A percentile compares a stretch with the other conserved stretches of the same genome.
Conservation (phyloP, 129 eudicot genomes). For the Solidago caesia region DNA sequence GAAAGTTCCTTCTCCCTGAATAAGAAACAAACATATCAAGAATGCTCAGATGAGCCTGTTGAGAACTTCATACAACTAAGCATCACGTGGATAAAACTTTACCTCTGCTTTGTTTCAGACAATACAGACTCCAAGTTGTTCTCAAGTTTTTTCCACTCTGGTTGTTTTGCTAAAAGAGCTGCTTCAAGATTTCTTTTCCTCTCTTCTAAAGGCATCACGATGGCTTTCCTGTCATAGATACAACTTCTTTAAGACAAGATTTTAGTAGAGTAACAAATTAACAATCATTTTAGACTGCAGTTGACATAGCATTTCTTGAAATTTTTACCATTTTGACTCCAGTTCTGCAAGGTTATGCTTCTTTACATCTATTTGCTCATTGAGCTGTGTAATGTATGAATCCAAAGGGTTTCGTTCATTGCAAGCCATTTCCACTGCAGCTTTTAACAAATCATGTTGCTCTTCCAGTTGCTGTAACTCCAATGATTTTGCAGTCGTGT, state of each 20-base stretch:
- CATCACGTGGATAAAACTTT: slow-evolving; percentile 2
- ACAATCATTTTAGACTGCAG: not conserved
- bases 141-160: slow-evolving; percentile 49
- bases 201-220: slow-evolving; percentile 47
- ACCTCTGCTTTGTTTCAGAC: slow-evolving; percentile 63
- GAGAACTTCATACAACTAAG: not conserved
- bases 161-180: slow-evolving; percentile 38
- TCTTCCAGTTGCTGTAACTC: slow-evolving; percentile 43
- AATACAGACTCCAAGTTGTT: slow-evolving; percentile 40
- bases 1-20: slow-evolving; percentile 62
- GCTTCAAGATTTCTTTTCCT: slow-evolving; percentile 49
- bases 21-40: not conserved
- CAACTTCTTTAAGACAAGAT: not conserved
- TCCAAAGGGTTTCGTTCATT: slow-evolving; percentile 44
- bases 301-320: not conserved
- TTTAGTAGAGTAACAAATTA: not conserved
- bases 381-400: slow-evolving; percentile 42
- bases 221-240: slow-evolving; percentile 46
- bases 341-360: slow-evolving; percentile 42
- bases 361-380: slow-evolving; percentile 44
- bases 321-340: slow-evolving; percentile 56
- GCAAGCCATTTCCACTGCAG: slow-evolving; percentile 48
- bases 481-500: slow-evolving; percentile 23
- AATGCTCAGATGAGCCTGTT: slow-evolving; percentile 6
- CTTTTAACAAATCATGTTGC: slow-evolving; percentile 51